phyloP scores from a whole-genome alignment of 139 green algal species.

The Chlorella sorokiniana region DNA sequence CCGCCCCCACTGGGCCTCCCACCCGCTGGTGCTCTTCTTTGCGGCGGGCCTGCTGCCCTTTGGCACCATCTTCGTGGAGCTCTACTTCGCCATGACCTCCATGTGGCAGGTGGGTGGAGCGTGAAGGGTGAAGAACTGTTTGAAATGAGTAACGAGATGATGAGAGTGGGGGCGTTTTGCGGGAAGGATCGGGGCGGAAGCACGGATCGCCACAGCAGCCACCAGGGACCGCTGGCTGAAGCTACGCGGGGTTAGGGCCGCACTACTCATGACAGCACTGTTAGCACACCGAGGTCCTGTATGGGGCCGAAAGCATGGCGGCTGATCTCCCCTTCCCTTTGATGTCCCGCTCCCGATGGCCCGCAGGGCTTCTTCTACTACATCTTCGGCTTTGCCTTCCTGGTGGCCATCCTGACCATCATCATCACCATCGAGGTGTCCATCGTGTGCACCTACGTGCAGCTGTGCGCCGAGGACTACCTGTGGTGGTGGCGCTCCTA shows the following conservation, averaged over 20 bases:
- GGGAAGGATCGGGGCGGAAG: not conserved
- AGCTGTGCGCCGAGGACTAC: constrained; percentile 95
- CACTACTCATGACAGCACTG: too few species aligned
- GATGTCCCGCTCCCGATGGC: too few species aligned
- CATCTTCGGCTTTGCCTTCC: constrained; percentile 90
- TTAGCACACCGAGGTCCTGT: too few species aligned
- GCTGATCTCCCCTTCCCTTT: not conserved
- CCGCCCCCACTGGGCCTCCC: constrained; percentile 76
- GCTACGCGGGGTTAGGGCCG: too few species aligned
- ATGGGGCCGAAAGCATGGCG: too few species aligned
- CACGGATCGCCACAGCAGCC: too few species aligned
- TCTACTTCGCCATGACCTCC: constrained; percentile 95
- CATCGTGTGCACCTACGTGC: constrained; percentile 35
- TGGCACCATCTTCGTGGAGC: constrained; percentile 96
- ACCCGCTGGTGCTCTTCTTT: constrained; percentile 83
- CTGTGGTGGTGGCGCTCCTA: constrained; percentile 93
- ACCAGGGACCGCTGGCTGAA: too few species aligned
- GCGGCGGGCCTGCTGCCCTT: constrained; percentile 92
- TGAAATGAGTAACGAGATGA: too few species aligned
- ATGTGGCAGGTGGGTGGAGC: constrained; percentile 75
- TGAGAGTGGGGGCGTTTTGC: not conserved
- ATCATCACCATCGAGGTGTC: constrained; percentile 82
- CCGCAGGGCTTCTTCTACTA: constrained; percentile 95
- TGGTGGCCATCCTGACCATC: constrained; percentile 84
- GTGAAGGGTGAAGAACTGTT: not conserved